phyloP scores from a whole-genome alignment of 768 basidiomycete species.

The Trametes coccinea region DNA sequence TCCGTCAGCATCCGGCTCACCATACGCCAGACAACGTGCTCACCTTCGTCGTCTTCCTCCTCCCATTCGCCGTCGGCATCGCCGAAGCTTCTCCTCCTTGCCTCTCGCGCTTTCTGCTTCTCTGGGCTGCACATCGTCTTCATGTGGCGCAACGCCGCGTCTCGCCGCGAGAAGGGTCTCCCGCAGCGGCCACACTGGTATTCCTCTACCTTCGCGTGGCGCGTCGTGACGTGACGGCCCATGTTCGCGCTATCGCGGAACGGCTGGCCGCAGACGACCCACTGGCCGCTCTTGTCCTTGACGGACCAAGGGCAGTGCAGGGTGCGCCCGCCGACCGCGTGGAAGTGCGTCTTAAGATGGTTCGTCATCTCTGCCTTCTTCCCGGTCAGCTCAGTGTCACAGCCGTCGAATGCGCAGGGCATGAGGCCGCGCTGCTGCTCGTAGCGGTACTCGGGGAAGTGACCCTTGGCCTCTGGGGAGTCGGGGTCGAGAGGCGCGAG shows the following conservation, averaged over 20 bases:
- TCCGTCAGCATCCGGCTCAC: background rate
- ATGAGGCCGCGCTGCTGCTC: slow-evolving; percentile 9
- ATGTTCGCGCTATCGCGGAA: slow-evolving; percentile 24
- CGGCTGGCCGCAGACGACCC: slow-evolving; percentile 10
- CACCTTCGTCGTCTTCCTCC: slow-evolving; percentile 1
- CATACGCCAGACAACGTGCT: background rate
- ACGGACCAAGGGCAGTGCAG: slow-evolving; percentile 13
- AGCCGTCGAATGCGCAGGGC: slow-evolving; percentile 13
- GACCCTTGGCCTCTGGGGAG: slow-evolving; percentile 13
- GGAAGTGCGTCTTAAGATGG: slow-evolving; percentile 19
- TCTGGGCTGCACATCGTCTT: slow-evolving; percentile 19
- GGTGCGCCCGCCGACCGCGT: slow-evolving; percentile 2
- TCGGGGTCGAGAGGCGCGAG: slow-evolving; percentile 15
- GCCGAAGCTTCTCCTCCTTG: background rate
- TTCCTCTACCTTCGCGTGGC: slow-evolving; percentile 14
- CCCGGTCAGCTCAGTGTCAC: slow-evolving; percentile 9
- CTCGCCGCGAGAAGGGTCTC: slow-evolving; percentile 15
- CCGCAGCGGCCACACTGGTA: slow-evolving; percentile 18
- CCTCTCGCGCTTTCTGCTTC: slow-evolving; percentile 1
- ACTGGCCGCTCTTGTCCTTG: background rate
- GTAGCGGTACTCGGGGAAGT: slow-evolving; percentile 18
- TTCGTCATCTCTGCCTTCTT: slow-evolving; percentile 20
- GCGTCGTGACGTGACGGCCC: slow-evolving; percentile 19
- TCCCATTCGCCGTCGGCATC: background rate
- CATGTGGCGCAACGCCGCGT: slow-evolving; percentile 21